A percentile compares a stretch with the other conserved stretches of the same genome.
Evolutionary conservation across 2,329 filamentous ascomycete genomes (phyloP).

Genomic region (Colletotrichum zoysiae): DNA sequence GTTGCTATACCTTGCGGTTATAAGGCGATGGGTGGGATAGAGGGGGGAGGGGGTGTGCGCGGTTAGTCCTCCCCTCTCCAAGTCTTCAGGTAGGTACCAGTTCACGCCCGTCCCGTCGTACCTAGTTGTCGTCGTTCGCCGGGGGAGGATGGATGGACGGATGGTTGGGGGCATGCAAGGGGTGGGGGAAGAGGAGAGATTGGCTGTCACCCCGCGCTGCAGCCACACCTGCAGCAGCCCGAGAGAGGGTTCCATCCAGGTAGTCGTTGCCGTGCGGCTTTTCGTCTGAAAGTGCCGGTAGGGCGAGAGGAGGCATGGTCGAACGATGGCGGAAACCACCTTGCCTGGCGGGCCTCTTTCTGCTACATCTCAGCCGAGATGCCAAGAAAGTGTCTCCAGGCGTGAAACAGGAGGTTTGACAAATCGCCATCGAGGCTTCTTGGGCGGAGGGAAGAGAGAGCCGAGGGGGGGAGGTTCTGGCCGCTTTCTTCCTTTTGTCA

Average conservation of each 20-base stretch:
- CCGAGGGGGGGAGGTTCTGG: not conserved
- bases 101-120: conserved; percentile 14
- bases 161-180: not conserved
- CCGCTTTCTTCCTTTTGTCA: not conserved
- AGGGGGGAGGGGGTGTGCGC: not conserved
- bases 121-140: not conserved
- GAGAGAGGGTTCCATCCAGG: conserved; percentile 26
- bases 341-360: not conserved
- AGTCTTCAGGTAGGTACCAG: not conserved
- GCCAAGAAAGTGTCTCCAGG: conserved; percentile 40
- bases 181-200: not conserved
- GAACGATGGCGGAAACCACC: not conserved
- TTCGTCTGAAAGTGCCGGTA: conserved; percentile 36
- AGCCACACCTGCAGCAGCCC: conserved; percentile 35
- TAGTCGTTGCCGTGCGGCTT: conserved; percentile 19
- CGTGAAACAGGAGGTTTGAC: conserved; percentile 38
- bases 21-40: not conserved
- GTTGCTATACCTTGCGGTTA: not conserved
- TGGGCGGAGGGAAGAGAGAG: not conserved
- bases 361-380: conserved; percentile 31
- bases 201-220: conserved; percentile 30
- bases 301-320: conserved; percentile 1
- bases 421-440: conserved; percentile 11
- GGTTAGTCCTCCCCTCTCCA: not conserved
- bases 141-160: not conserved